Base-by-base conservation (phyloP, 768 basidiomycete genomes). In the Tulasnella sp. region DNA sequence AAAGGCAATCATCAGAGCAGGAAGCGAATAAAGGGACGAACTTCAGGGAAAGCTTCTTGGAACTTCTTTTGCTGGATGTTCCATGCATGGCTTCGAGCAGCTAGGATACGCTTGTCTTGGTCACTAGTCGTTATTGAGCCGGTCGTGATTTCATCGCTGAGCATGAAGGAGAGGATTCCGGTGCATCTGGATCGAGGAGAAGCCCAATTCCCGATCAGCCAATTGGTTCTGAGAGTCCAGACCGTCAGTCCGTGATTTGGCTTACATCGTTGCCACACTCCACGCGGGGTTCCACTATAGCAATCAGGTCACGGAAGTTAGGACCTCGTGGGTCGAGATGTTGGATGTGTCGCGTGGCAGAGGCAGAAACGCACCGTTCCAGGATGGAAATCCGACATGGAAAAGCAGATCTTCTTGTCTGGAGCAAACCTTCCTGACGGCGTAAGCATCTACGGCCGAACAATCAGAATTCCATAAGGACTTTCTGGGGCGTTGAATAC, bases 371-470 rank as follows among this genome's bases (percentile, higher is more conserved):
- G 85, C 83, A 95, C 94, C 18, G 94, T 90, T 81, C 94, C 95
- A 0, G 96, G 95, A 84, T 96, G 96, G 84, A 96, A 96, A 86
- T 96, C 95, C 4, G 95, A 96, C 96, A 99, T 98, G 34, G 96
- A 97, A 87, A 98, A 97, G 85, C 97, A 98, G 79, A 99, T 98
- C 89, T 96, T 98, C 87, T 92, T 92, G 88, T 96, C 94, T 31
- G 94, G 94, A 83, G 94, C 91, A 86, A 97, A 97, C 81, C 96
- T 91, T 28, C 96, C 96, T 7, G 94, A 95, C 0, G 96, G 96
- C 20, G 96, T 96, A 83, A 92, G 90, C 94, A 96, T 95, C 95
- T 96, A 83, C 31, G 81, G 31, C 11, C 24, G 60, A 16, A 64
- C n/a, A 14, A 54, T 64, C 58, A 58, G 37, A 4, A 60, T 78